A percentile compares a stretch with the other conserved stretches of the same genome.
phyloP scores from a whole-genome alignment of 305 asterid species.

The Petunia hybrid region DNA sequence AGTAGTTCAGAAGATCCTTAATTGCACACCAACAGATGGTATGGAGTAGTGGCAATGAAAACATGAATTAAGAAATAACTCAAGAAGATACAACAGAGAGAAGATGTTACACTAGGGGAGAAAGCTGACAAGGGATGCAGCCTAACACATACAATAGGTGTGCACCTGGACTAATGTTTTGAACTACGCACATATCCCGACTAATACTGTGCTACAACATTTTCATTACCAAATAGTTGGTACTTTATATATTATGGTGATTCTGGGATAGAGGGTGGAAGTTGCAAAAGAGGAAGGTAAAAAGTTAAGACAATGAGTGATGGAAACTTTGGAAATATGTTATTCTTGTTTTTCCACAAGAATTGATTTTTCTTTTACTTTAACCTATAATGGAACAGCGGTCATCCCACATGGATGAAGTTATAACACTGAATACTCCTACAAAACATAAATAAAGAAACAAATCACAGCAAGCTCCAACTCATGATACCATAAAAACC shows the following conservation, averaged over 20 bases:
- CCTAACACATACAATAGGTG: no score
- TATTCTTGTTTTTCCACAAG: neutral
- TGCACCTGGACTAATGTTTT: neutral
- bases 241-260: neutral
- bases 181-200: no score
- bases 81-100: no score
- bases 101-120: no score
- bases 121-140: no score
- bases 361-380: constrained; percentile 3
- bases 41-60: no score
- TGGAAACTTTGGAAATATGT: neutral
- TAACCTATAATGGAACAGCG: neutral
- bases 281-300: neutral
- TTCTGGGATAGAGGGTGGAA: neutral
- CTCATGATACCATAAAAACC: constrained; percentile 27
- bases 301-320: neutral
- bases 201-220: neutral
- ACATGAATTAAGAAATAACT: no score
- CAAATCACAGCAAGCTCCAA: constrained; percentile 25
- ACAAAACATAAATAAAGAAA: neutral
- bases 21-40: no score
- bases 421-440: neutral
- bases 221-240: neutral
- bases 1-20: no score
- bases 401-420: neutral